Conservation (phyloP, 768 basidiomycete species). For the Hortiboletus campestris region DNA sequence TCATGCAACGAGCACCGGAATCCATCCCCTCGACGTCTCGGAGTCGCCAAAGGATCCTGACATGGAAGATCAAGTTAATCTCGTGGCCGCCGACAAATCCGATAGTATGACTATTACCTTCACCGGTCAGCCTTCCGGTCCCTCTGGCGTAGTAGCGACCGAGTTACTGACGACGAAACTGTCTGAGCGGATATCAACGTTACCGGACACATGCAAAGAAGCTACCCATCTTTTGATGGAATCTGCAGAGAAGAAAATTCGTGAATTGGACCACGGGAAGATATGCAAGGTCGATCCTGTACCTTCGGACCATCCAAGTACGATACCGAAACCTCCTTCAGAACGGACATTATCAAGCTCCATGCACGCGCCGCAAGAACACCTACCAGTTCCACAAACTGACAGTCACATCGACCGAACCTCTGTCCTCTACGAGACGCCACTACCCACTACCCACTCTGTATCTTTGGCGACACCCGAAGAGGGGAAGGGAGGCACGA, state of each 20-base stretch:
- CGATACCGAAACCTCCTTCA: neutral
- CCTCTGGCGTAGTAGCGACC: neutral
- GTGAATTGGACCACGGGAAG: neutral
- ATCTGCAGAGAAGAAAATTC: neutral
- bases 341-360: slow-evolving; percentile 12
- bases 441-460: neutral
- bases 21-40: no score
- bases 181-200: neutral
- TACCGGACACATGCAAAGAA: neutral
- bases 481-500: neutral
- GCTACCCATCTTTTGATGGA: neutral
- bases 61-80: neutral
- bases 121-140: neutral
- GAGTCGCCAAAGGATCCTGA: neutral
- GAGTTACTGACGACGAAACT: neutral
- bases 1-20: neutral
- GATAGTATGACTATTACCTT: neutral
- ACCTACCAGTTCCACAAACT: neutral
- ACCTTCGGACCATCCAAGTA: neutral
- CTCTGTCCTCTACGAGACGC: neutral
- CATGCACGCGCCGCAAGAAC: slow-evolving; percentile 14
- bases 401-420: neutral
- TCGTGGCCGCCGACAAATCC: neutral
- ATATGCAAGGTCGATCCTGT: neutral
- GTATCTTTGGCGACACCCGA: neutral